A percentile compares a stretch with the other conserved stretches of the same genome.
Evolutionary conservation across 768 basidiomycete genomes (phyloP).

Genomic region (Tulasnella sp.): DNA sequence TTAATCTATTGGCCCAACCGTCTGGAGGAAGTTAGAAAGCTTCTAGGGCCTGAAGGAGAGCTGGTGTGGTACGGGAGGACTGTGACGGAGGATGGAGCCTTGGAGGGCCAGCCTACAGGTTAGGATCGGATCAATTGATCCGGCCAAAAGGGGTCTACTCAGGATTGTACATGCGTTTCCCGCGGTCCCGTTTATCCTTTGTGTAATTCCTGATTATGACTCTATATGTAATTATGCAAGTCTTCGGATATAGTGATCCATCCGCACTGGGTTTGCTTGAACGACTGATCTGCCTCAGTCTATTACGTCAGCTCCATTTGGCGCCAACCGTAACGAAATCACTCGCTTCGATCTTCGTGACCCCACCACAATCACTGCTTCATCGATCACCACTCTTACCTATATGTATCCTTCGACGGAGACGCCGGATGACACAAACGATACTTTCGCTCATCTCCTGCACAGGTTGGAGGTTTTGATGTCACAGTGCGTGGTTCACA

Average conservation of each 20-base stretch:
- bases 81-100: background rate
- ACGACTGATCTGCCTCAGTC: too few species aligned
- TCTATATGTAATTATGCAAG: too few species aligned
- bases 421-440: background rate
- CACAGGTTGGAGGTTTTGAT: background rate
- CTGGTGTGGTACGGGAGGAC: background rate
- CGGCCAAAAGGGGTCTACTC: too few species aligned
- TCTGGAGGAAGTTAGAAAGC: background rate
- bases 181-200: too few species aligned
- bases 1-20: background rate
- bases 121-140: background rate
- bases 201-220: too few species aligned
- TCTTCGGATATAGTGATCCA: too few species aligned
- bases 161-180: too few species aligned
- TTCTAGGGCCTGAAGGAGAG: background rate
- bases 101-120: background rate
- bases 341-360: background rate
- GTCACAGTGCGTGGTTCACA: background rate
- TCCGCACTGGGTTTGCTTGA: too few species aligned
- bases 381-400: background rate
- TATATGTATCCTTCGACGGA: background rate
- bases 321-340: background rate
- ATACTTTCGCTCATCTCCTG: background rate
- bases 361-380: background rate
- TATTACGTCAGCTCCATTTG: too few species aligned